These are phyloP conservation scores for Diplodia scrobiculata DNA, from an alignment of 2,329 filamentous ascomycete species.

Conservation along the genomic window DNA sequence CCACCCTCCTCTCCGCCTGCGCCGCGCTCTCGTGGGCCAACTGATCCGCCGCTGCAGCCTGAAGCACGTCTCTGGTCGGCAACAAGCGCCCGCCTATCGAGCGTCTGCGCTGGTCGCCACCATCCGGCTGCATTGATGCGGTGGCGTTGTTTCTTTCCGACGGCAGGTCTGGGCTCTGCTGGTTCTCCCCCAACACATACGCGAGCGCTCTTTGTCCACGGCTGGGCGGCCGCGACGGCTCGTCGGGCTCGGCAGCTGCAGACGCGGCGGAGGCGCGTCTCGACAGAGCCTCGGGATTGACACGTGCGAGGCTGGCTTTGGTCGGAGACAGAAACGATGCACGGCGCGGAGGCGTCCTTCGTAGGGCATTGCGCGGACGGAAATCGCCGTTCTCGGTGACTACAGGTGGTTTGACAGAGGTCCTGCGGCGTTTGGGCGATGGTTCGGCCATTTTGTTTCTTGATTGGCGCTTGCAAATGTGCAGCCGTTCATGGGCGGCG, in stretches of 20 bases:
- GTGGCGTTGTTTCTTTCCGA: not conserved
- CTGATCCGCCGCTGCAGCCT: constrained; percentile 11
- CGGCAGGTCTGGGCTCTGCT: constrained; percentile 4
- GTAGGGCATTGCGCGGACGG: constrained; percentile 31
- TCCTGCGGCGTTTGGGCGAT: constrained; percentile 41
- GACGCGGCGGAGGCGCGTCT: constrained; percentile 33
- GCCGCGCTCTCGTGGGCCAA: not conserved
- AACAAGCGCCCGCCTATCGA: constrained; percentile 13
- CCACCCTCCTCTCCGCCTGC: not conserved
- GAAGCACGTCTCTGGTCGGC: constrained; percentile 15
- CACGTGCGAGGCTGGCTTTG: constrained; percentile 46
- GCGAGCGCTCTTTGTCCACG: constrained; percentile 36
- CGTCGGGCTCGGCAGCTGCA: constrained; percentile 29
- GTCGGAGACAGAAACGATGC: constrained; percentile 47
- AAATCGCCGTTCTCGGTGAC: constrained; percentile 27
- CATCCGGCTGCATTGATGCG: not conserved
- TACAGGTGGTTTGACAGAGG: constrained; percentile 31
- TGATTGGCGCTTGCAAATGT: not conserved
- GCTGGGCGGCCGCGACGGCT: constrained; percentile 31
- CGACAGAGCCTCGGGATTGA: constrained; percentile 38
- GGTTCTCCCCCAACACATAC: constrained; percentile 33
- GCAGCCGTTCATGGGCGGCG: not conserved
- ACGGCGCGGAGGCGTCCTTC: constrained; percentile 39
- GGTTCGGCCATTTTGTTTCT: constrained; percentile 5
- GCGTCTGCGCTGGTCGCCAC: constrained; percentile 16